Evolutionary conservation across 2,329 filamentous ascomycete species (phyloP), one percentile per base, ranked within the genome.

Genomic region (Phialophora macrospora): DNA sequence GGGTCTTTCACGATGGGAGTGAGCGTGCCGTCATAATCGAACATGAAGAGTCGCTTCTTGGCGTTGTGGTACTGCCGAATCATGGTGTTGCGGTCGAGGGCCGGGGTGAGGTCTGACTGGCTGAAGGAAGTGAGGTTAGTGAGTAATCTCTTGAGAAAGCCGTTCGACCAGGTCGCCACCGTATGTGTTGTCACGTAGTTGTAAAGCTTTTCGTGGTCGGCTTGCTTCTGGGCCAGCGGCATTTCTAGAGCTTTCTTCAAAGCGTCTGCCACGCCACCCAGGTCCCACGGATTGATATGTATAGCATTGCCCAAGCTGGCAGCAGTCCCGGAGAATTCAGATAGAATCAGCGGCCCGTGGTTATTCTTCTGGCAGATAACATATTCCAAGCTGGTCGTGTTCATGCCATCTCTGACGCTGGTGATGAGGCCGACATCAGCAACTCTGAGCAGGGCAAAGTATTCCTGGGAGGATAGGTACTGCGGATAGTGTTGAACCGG

Each of bases 11-110:
- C 95, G 73, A 99, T 98, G 0, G 93, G 92, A 3, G 95, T 98
- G 62, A 99, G 85, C 0, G 95, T 99, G 55, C 95, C 95, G 76
- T 99, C 95, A 74, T 99, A 99, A 80, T 99, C 95, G 75, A 98
- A 97, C 91, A 99, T 94, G 82, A 98, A 97, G 2, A 99, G 83
- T 11, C 95, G 88, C 78, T 91, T 92, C 68, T 85, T 85, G 3
- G 92, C 88, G 46, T 85, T 81, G 66, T 88, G 87, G 78, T 97
- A 98, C 66, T 89, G 88, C 62, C 84, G 81, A 44, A 96, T 81
- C 70, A 97, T 79, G 68, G 87, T 83, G 3, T 87, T 83, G 41
- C 88, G 88, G 75, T 98, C 93, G 22, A 98, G 86, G 1, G 90
- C 84, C 0, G 94, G 94, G 0, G 94, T 98, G 3, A 89, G 87